Evolutionary conservation across 192 early-diverging fungal species (phyloP), one percentile per base, ranked within the genome.

Genomic region (Allomyces javanicus): DNA sequence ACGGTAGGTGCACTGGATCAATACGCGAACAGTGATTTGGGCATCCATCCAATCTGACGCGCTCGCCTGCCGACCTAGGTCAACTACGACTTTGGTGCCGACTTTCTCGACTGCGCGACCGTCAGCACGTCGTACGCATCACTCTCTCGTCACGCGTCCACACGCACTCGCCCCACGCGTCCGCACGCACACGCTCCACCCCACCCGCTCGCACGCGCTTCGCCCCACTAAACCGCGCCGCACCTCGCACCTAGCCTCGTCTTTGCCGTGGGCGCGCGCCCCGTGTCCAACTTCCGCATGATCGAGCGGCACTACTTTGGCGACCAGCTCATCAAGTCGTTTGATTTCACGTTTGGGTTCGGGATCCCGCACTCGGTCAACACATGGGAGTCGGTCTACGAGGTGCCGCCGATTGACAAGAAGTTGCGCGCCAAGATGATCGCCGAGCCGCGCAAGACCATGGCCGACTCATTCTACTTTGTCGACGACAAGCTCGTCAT

Each of bases 301-400:
- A 76, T 82, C 58, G 79, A 81, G 66, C 65, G 74, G 23, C 79
- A 81, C 33, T 82, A 82, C 67, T 83, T 79, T 61, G 73, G 72
- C 62, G 71, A 74, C 65, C 72, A 69, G 61, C 69, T 83, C 23
- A 61, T 83, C 55, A 77, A 81, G 62, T 73, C 71, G 5, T 83
- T 79, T 70, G 81, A 83, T 55, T 83, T 83, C 64, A 62, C 43
- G 14, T 83, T 83, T 74, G 81, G 81, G 50, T 83, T 81, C 67
- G 80, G 81, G 27, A 82, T 83, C 62, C 81, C 81, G 24, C 75
- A 75, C 24, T 77, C 70, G 62, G 69, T 78, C 25, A 83, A 83
- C 65, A 80, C 74, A 1, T 81, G 76, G 77, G 78, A 83, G 63
- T 73, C 63, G 61, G 67, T 80, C 19, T 83, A 81, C 65, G 70